Evolutionary conservation across 1,139 yeast species (phyloP), one percentile per base, ranked within the genome.

Genomic region (Suhomyces ambrosiae): DNA sequence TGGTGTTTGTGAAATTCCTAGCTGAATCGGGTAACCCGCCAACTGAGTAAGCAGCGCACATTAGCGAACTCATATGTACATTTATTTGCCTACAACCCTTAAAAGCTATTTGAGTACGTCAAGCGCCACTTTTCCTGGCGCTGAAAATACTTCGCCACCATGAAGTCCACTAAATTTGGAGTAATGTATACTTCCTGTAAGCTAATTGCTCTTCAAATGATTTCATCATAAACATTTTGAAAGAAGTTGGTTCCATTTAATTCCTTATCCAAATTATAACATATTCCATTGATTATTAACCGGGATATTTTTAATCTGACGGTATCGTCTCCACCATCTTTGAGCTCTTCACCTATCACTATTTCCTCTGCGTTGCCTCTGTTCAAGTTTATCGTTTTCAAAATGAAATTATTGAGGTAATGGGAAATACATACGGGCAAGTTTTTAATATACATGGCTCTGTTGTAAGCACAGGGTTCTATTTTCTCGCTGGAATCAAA

Each of bases 281-380:
- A 54, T 12, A 69, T 52, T 9, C 76, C 76, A 38, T 61, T 67
- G 11, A 71, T 37, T 14, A 56, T 44, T 33, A 69, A 47, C 40
- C 60, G 63, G 28, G 53, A 50, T 32, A 68, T 49, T 18, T 52
- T 51, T 23, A 59, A 53, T n/a, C 37, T 46, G 10, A 50, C 46
- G 33, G 52, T 55, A 36, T 60, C 50, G 28, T 60, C 67, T 9
- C 60, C 58, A 7, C 60, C 58, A 11, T 51, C 57, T 28, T 48
- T 49, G 28, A 55, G 49, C 31, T 52, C 54, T 13, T 43, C 45
- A 7, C 62, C 64, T 12, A 65, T 50, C 8, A 54, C 59, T 9
- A 57, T 44, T 30, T 58, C 63, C 45, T 71, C 77, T 1, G 77
- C 76, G 46, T 70, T 58, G 1, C 76, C 77, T 18, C 77, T 48